Evolutionary conservation across 1,139 yeast genomes (phyloP), one percentile per base, ranked within the genome.

Genomic region (Geotrichum carabidarum): DNA sequence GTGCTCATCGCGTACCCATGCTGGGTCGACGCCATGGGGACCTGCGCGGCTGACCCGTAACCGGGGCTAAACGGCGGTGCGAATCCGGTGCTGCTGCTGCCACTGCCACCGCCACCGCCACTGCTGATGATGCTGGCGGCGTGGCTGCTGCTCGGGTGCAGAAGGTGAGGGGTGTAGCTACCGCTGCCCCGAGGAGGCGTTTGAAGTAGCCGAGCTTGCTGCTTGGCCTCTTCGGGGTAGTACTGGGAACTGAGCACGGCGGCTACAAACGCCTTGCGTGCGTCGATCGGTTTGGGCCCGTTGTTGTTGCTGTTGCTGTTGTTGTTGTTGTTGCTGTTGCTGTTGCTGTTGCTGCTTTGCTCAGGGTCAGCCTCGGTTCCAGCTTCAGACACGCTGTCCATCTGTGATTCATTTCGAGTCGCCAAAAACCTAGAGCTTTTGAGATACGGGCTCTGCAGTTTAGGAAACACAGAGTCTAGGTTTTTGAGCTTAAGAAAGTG

Each of bases 381-480:
- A 9, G 18, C 43, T 35, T 48, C 17, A 8, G 12, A 22, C 2
- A 12, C 11, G 31, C 27, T 15, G 5, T 15, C 44, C 30, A 18
- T 17, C 11, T 30, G 9, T 11, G 27, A 22, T 22, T 22, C 27
- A 22, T 3, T 3, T 22, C 27, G 27, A 22, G 27, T 3, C 27
- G 27, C 27, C 27, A 22, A 22, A 5, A 22, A 22, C 4, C 27
- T 3, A 22, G 27, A 22, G 27, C 27, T 31, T 34, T n/a, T 27
- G n/a, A 22, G 27, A 30, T 27, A 44, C 12, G 49, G 49, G 15
- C 46, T 31, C 8, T 50, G 38, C 17, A 50, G 49, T n/a, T 44
- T 44, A 8, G 54, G 54, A 22, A 50, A 50, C n/a, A 50, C 42
- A 9, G 35, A 14, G 9, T 50, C 54, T 38, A 50, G 43, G 27